Evolutionary conservation across 75 land plant genomes (phyloP).

Genomic region (Sequoiadendron giganteum): DNA sequence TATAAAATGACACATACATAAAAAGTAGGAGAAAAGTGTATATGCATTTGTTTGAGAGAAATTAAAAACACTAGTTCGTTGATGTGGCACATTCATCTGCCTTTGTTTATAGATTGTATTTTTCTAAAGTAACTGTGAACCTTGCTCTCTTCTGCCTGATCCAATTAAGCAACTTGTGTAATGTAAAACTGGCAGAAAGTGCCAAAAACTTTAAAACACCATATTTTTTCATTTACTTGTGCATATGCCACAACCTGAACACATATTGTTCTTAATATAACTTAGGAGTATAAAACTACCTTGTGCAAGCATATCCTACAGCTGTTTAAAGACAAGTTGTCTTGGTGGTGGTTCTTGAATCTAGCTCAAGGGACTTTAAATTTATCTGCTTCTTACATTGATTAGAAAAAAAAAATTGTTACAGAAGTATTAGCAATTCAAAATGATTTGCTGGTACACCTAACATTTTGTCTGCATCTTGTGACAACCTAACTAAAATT

Average conservation of each 20-base stretch:
- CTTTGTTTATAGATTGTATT: background rate
- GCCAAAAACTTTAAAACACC: too few relatives aligned
- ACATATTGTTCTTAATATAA: background rate
- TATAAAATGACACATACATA: too few relatives aligned
- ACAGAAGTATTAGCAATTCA: background rate
- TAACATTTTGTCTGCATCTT: background rate
- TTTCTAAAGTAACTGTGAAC: background rate
- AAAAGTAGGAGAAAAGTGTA: too few relatives aligned
- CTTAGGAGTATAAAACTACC: background rate
- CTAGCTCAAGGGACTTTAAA: too few relatives aligned
- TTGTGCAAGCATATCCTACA: background rate
- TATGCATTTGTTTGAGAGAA: too few relatives aligned
- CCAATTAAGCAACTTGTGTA: too few relatives aligned
- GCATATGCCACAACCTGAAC: background rate
- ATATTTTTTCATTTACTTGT: background rate
- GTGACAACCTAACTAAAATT: too few relatives aligned
- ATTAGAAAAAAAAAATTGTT: background rate
- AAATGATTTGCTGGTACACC: background rate
- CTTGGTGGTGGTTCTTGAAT: too few relatives aligned
- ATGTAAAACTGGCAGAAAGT: background rate
- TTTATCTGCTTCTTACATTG: background rate
- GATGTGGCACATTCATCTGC: background rate
- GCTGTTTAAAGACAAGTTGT: background rate
- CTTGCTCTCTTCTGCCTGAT: background rate
- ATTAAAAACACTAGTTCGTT: too few relatives aligned